These are phyloP conservation scores for Fonsecaea pugnacius DNA, from an alignment of 2,329 filamentous ascomycete genomes.

Conservation along the genomic window DNA sequence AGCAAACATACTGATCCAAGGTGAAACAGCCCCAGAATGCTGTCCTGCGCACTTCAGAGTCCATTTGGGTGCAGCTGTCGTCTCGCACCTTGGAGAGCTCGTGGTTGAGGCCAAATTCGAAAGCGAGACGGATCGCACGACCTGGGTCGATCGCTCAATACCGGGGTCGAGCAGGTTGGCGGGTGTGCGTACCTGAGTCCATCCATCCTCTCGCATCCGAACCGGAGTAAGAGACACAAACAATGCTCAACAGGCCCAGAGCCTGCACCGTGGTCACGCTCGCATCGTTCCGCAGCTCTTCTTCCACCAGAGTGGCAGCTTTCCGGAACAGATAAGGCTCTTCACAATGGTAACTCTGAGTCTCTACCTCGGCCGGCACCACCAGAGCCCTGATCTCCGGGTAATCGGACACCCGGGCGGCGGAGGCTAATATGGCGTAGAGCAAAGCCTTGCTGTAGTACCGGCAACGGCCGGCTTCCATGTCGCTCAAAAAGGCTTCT, in stretches of 20 bases:
- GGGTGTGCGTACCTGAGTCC: background rate
- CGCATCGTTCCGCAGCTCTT: background rate
- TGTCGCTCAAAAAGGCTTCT: conserved; percentile 5
- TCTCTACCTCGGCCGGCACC: background rate
- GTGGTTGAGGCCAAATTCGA: background rate
- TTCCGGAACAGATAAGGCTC: background rate
- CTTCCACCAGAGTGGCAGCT: background rate
- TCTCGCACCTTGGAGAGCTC: background rate
- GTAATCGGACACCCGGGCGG: conserved; percentile 25
- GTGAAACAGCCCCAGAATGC: conserved; percentile 1
- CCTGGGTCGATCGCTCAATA: background rate
- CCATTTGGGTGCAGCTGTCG: background rate
- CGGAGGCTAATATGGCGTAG: conserved; percentile 30
- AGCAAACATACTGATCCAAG: background rate
- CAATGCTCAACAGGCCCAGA: background rate
- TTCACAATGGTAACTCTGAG: background rate
- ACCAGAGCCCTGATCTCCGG: background rate
- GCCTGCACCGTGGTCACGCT: background rate
- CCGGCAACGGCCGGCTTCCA: conserved; percentile 12
- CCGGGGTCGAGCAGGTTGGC: no score
- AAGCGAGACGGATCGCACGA: background rate
- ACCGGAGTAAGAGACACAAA: background rate
- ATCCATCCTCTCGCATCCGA: background rate
- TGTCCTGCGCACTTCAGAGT: background rate
- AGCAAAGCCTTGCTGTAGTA: conserved; percentile 31